Evolutionary conservation across 768 basidiomycete species (phyloP).

Genomic region (Auricularia auricula-judae): DNA sequence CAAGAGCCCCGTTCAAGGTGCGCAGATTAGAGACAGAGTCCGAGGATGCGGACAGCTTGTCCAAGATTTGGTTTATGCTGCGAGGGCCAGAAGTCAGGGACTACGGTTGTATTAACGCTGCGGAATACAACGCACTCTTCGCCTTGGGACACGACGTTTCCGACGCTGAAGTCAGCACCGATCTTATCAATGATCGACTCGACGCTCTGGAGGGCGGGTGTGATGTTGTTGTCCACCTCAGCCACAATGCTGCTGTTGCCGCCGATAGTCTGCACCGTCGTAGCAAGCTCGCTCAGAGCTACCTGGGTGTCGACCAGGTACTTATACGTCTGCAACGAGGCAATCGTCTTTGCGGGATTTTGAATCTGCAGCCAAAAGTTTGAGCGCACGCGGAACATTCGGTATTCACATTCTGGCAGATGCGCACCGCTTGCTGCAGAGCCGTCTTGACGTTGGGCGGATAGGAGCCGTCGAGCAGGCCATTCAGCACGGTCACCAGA

Average conservation of each 20-base stretch:
- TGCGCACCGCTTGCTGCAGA: neutral
- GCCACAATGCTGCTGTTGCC: conserved; percentile 1
- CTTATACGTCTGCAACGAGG: conserved; percentile 4
- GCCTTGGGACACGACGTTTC: conserved; percentile 1
- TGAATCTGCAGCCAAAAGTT: neutral
- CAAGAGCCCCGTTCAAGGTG: neutral
- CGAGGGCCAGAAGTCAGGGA: neutral
- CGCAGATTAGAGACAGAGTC: neutral
- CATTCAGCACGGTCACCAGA: conserved; percentile 5
- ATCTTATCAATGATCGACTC: conserved; percentile 5
- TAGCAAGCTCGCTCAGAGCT: neutral
- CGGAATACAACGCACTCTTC: neutral
- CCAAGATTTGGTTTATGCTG: neutral
- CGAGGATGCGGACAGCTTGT: neutral
- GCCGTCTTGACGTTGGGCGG: neutral
- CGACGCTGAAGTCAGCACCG: conserved; percentile 6
- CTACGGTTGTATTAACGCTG: neutral
- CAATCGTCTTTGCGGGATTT: conserved; percentile 1
- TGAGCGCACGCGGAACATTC: too few species aligned
- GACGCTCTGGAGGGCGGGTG: neutral
- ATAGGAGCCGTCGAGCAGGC: conserved; percentile 2
- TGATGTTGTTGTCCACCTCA: neutral
- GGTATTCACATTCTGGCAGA: too few species aligned
- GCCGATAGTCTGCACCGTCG: neutral
- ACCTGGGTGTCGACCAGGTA: conserved; percentile 5